A percentile compares a stretch with the other conserved stretches of the same genome.
Evolutionary conservation across 257 asterid species (phyloP).

Genomic region (Lycium ferocissimum): DNA sequence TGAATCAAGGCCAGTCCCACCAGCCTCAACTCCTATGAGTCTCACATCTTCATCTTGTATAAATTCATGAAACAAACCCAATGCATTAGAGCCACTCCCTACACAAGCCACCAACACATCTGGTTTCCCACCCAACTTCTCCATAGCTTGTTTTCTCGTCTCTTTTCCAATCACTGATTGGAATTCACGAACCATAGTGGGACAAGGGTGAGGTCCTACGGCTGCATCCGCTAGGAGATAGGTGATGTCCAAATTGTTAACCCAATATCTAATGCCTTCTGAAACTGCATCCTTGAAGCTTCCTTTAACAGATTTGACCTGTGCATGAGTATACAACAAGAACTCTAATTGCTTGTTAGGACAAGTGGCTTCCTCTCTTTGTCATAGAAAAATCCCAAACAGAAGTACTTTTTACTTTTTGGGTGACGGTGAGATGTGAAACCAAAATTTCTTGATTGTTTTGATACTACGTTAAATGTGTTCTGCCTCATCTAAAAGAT

Average conservation of each 20-base stretch:
- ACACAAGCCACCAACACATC: constrained; percentile 77
- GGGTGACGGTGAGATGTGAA: no score
- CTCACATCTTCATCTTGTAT: constrained; percentile 66
- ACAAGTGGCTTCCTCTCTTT: no score
- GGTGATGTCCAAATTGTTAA: constrained; percentile 51
- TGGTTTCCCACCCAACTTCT: constrained; percentile 80
- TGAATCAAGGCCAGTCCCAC: constrained; percentile 54
- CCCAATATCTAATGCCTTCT: constrained; percentile 77
- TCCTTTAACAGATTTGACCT: constrained; percentile 58
- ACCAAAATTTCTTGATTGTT: no score
- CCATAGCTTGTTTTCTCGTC: constrained; percentile 64
- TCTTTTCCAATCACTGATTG: constrained; percentile 79
- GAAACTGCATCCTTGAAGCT: constrained; percentile 80
- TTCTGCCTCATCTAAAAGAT: no score
- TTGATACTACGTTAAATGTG: no score
- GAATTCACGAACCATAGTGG: constrained; percentile 74
- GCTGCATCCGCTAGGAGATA: constrained; percentile 68
- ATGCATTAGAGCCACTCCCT: constrained; percentile 78
- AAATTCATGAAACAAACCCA: constrained; percentile 81
- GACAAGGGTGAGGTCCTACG: constrained; percentile 82
- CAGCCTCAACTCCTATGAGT: constrained; percentile 77
- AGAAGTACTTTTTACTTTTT: no score
- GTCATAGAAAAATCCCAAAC: no score
- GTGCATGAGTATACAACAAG: neutral
- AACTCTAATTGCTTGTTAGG: no score